Evolutionary conservation across 257 asterid genomes (phyloP).

Genomic region (Thymus mandschuricus): DNA sequence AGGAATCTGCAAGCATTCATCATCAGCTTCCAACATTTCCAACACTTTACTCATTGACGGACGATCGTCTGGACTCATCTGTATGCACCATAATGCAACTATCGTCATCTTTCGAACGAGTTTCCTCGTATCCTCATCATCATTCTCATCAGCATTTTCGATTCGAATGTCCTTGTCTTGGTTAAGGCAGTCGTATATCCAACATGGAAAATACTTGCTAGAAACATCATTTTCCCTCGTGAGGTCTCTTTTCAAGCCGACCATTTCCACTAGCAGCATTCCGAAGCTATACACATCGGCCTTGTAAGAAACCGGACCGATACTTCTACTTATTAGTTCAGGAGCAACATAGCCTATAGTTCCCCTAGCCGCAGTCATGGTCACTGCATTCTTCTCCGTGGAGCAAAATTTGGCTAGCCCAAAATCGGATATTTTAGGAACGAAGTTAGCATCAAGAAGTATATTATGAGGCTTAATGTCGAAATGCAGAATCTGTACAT

Average conservation of each 20-base stretch:
- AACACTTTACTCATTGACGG: slow-evolving; percentile 19
- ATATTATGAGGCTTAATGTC: not conserved
- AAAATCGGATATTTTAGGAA: no score
- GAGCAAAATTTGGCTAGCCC: no score
- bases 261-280: not conserved
- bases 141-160: not conserved
- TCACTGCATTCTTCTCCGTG: no score
- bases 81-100: slow-evolving; percentile 17
- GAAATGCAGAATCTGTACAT: slow-evolving; percentile 10
- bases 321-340: slow-evolving; percentile 21
- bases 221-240: no score
- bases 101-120: slow-evolving; percentile 9
- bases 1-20: not conserved
- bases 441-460: no score
- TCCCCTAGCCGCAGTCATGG: no score
- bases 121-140: not conserved
- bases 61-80: slow-evolving; percentile 9
- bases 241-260: no score
- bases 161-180: not conserved
- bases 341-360: no score
- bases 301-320: not conserved
- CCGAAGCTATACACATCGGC: slow-evolving; percentile 1
- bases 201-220: not conserved
- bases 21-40: slow-evolving; percentile 4
- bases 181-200: not conserved